Percentiles rank a stretch among this genome's conserved stretches.
Evolutionary conservation across 2,329 filamentous ascomycete species (phyloP).

Genomic region (Fusarium sacchari): DNA sequence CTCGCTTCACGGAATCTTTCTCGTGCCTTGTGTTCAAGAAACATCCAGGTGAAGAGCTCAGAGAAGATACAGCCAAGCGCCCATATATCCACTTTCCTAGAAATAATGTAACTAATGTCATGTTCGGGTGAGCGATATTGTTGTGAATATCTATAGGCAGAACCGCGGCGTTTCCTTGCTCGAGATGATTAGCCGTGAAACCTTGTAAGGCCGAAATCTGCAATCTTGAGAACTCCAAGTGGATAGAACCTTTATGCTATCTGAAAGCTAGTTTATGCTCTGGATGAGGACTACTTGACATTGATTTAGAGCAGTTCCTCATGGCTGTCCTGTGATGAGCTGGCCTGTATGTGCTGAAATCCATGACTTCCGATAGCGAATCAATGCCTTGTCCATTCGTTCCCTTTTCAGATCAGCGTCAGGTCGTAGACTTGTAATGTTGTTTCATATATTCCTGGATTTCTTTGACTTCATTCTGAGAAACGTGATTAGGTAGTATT

Average conservation of each 20-base stretch:
- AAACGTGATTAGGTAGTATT: background rate
- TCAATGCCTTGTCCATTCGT: background rate
- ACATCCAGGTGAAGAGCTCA: background rate
- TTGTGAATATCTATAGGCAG: background rate
- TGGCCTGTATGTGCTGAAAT: background rate
- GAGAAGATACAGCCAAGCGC: constrained; percentile 2
- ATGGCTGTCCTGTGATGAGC: background rate
- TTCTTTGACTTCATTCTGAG: background rate
- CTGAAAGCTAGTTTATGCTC: background rate
- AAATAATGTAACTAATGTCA: background rate
- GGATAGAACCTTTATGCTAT: background rate
- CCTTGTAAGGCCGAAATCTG: background rate
- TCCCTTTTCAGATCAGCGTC: background rate
- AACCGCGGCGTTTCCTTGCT: fast-evolving
- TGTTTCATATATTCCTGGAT: background rate
- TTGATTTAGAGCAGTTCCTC: background rate
- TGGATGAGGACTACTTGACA: background rate
- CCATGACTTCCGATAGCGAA: background rate
- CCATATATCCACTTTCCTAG: background rate
- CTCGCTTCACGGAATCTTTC: fast-evolving
- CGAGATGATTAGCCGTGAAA: background rate
- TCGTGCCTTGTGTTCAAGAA: fast-evolving
- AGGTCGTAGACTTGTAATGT: background rate
- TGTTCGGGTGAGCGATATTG: background rate
- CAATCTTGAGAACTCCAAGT: background rate